Conservation (phyloP, 352 stramenopile species). For the Phytopythium oedochilum region DNA sequence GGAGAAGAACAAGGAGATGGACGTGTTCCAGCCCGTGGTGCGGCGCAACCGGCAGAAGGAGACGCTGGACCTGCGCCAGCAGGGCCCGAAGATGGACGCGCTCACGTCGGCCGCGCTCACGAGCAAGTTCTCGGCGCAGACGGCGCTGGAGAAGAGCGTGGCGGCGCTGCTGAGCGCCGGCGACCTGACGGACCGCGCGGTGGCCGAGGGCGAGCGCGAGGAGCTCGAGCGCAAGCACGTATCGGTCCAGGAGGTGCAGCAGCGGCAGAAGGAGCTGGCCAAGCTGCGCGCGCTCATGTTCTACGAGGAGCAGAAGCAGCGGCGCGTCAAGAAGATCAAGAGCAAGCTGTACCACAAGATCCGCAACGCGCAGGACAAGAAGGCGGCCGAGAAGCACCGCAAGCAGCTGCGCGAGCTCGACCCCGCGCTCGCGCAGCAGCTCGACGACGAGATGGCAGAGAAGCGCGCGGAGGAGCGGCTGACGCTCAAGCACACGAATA, state of each 20-base stretch:
- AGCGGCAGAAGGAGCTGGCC: conserved; percentile 89
- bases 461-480: conserved; percentile 96
- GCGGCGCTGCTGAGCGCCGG: conserved; percentile 55
- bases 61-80: conserved; percentile 93
- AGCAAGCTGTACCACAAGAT: conserved; percentile 99
- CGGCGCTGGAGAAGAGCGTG: conserved; percentile 86
- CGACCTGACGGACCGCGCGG: conserved; percentile 50
- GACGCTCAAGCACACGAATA: conserved; percentile 98
- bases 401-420: conserved; percentile 76
- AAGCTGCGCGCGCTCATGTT: conserved; percentile 98
- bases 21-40: conserved; percentile 88
- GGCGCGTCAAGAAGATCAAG: conserved; percentile 99
- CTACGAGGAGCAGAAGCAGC: conserved; percentile 98
- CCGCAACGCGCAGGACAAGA: conserved; percentile 91
- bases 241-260: conserved; percentile 71
- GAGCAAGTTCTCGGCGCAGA: conserved; percentile 92
- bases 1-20: conserved; percentile 85
- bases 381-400: conserved; percentile 83
- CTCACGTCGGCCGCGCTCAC: conserved; percentile 83
- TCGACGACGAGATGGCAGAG: conserved; percentile 83
- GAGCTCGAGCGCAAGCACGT: conserved; percentile 73
- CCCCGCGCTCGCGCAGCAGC: conserved; percentile 57
- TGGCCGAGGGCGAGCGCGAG: conserved; percentile 64
- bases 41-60: conserved; percentile 92
- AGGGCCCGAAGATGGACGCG: conserved; percentile 74